Conservation (phyloP, 345 rosid genomes). For the Citrus australasica region DNA sequence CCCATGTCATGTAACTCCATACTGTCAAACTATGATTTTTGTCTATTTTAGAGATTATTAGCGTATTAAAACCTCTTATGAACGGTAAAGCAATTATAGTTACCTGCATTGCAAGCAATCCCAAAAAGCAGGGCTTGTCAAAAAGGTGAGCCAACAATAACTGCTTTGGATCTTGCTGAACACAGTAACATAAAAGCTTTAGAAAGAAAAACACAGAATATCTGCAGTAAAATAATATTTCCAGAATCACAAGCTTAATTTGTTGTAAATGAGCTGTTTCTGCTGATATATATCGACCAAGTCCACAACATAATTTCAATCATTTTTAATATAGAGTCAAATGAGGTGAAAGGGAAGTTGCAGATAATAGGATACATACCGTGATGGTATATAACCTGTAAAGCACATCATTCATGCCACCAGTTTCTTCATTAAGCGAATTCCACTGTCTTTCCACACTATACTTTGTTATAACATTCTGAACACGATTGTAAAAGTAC, state of each 20-base stretch:
- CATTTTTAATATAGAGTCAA: background rate
- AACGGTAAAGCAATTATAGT: background rate
- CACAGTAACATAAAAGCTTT: slow-evolving; percentile 11
- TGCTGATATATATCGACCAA: slow-evolving; percentile 1
- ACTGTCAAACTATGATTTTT: background rate
- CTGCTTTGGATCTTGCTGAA: slow-evolving; percentile 84
- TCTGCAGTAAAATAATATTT: background rate
- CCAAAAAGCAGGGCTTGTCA: slow-evolving; percentile 97
- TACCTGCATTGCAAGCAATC: slow-evolving; percentile 84
- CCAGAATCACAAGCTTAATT: background rate
- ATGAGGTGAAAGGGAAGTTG: background rate
- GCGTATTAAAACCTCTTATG: background rate
- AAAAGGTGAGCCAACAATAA: slow-evolving; percentile 85
- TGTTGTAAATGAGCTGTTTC: background rate
- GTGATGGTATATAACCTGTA: slow-evolving; percentile 66
- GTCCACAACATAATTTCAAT: background rate
- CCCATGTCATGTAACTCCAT: background rate
- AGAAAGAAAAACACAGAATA: slow-evolving; percentile 1
- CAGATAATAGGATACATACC: slow-evolving; percentile 27
- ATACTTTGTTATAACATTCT: slow-evolving; percentile 57
- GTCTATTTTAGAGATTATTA: background rate
- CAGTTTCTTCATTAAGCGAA: slow-evolving; percentile 90
- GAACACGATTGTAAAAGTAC: slow-evolving; percentile 78
- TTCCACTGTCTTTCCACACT: slow-evolving; percentile 65
- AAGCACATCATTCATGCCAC: slow-evolving; percentile 97